Evolutionary conservation across 495 filamentous ascomycete species (phyloP), one percentile per base, ranked within the genome.

Genomic region (Penicillium pulvis): DNA sequence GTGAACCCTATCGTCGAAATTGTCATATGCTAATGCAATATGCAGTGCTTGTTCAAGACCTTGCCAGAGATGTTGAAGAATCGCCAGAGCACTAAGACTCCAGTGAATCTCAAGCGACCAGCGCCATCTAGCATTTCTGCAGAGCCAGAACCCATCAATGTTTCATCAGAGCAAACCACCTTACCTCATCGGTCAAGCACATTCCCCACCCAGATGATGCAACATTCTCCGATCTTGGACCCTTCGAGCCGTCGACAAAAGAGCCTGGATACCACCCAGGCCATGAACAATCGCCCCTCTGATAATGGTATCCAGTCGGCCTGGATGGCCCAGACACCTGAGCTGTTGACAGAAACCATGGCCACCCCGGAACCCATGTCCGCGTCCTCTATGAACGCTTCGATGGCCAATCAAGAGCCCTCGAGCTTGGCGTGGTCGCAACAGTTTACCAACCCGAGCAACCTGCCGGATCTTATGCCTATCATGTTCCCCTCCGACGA

Each of bases 401-500:
- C 67, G 9, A 57, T 74, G 31, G 61, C 71, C 36, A 66, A 62
- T 9, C 62, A 66, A 51, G 62, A 70, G 6, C 55, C 68, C 7
- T 59, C 70, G 12, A 63, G 58, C 26, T 50, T 70, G 14, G 69
- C 64, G 39, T 67, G 62, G 61, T 49, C 71, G 4, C 74, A 74
- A 41, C 71, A 67, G 43, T 71, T 72, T 48, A 64, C 60, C 14
- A 75, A 69, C 56, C 67, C 68, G 0, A 60, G 62, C 63, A 75
- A 68, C 24, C 71, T 95, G 20, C 82, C 89, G 14, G 90, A 94
- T 68, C 80, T 97, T 17, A 88, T 87, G 70, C 84, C 88, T 11
- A 88, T 96, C 73, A 97, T 97, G 91, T 98, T 97, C 61, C 89
- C 92, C 1, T 91, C 92, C 1, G 82, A 85, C 24, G 92, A 98